Evolutionary conservation across 164 flowering plant species (phyloP).

Genomic region (Liriodendron chinense): DNA sequence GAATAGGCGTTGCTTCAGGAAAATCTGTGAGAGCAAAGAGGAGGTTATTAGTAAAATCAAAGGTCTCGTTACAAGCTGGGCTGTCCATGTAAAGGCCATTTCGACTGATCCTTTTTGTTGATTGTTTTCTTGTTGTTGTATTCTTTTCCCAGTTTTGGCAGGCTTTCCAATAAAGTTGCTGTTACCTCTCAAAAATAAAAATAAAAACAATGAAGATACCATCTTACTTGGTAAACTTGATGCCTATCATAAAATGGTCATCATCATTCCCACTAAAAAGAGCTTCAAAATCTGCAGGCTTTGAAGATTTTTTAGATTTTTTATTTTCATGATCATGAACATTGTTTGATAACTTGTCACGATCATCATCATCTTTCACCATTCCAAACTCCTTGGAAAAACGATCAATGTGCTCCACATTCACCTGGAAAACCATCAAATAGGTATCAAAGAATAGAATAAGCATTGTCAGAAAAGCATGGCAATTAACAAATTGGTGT

Average conservation of each 20-base stretch:
- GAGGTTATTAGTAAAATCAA: too few species aligned
- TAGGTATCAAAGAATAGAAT: background rate
- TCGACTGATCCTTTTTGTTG: too few species aligned
- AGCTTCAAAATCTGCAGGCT: conserved; percentile 70
- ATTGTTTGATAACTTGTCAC: conserved; percentile 14
- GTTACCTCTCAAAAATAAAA: background rate
- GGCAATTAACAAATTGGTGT: too few species aligned
- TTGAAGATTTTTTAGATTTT: conserved; percentile 45
- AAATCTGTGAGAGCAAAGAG: too few species aligned
- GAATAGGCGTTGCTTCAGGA: too few species aligned
- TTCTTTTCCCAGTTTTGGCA: too few species aligned
- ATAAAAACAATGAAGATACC: too few species aligned
- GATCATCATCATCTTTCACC: conserved; percentile 33
- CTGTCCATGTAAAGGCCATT: too few species aligned
- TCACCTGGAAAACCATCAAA: conserved; percentile 39
- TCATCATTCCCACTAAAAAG: conserved; percentile 74
- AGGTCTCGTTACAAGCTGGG: too few species aligned
- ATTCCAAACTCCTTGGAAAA: conserved; percentile 63
- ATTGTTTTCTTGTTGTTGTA: too few species aligned
- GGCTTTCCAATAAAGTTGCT: background rate
- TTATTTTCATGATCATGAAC: conserved; percentile 16
- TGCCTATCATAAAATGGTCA: conserved; percentile 84
- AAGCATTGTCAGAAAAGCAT: background rate
- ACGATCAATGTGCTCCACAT: conserved; percentile 72
- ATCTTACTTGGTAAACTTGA: conserved; percentile 75